phyloP scores from a whole-genome alignment of 2,329 filamentous ascomycete species.

The Ophiostoma sp. region DNA sequence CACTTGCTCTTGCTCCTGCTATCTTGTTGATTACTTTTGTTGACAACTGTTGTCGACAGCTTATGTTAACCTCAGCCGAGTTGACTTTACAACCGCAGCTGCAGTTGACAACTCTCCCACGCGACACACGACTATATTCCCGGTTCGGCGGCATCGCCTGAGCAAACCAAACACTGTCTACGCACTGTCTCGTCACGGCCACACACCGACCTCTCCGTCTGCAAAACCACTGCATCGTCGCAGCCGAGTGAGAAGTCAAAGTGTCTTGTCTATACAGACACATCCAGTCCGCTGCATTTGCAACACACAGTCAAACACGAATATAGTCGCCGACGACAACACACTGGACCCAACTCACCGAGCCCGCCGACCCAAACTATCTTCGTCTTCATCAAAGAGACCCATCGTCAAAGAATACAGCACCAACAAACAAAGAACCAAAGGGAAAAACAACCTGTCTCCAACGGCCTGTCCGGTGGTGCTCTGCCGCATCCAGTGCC shows the following conservation, averaged over 20 bases:
- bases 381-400: not conserved
- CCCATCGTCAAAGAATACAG: conserved; percentile 2
- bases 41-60: not conserved
- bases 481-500: not conserved
- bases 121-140: not conserved
- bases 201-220: not conserved
- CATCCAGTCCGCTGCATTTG: too few species aligned
- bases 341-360: not conserved
- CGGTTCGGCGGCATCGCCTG: not conserved
- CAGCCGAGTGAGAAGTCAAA: too few species aligned
- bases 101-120: not conserved
- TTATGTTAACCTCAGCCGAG: not conserved
- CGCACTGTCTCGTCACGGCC: not conserved
- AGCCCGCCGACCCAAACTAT: not conserved
- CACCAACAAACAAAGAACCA: not conserved
- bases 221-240: not conserved
- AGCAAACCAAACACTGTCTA: not conserved
- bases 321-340: not conserved
- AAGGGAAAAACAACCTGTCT: not conserved
- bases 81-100: not conserved
- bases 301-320: too few species aligned
- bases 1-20: not conserved
- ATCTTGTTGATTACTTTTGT: not conserved
- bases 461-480: not conserved
- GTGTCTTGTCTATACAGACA: too few species aligned